Evolutionary conservation across 805 yeast species (phyloP).

Genomic region (Teunomyces pallodes): DNA sequence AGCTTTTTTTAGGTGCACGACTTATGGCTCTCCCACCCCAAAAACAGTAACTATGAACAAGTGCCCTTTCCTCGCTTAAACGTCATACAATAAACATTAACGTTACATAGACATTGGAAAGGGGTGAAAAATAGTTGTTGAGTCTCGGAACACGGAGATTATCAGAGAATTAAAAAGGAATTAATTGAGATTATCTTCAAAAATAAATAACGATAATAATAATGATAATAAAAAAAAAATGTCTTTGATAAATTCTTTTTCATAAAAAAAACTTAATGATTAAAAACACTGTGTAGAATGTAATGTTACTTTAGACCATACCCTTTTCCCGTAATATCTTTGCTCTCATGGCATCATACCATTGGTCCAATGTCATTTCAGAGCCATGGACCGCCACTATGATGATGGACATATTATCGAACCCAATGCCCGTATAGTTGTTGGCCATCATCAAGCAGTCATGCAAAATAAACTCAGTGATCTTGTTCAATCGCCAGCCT

Average conservation of each 20-base stretch:
- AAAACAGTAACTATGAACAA: neutral
- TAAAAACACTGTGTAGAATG: neutral
- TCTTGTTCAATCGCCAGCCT: constrained; percentile 58
- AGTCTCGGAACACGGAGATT: too few relatives aligned
- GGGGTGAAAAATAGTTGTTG: too few relatives aligned
- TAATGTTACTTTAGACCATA: neutral
- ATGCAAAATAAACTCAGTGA: constrained; percentile 58
- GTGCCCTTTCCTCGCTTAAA: neutral
- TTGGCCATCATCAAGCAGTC: constrained; percentile 70
- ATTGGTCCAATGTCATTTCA: constrained; percentile 44
- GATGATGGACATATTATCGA: constrained; percentile 79
- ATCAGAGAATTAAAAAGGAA: too few relatives aligned
- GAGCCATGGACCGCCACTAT: constrained; percentile 58
- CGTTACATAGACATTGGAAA: too few relatives aligned
- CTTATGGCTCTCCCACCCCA: neutral
- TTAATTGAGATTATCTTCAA: neutral
- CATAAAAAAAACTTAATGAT: too few relatives aligned
- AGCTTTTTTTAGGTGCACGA: neutral
- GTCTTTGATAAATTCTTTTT: too few relatives aligned
- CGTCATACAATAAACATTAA: neutral
- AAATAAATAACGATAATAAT: neutral
- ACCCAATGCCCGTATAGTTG: constrained; percentile 74
- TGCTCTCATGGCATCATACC: constrained; percentile 56
- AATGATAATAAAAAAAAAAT: neutral
- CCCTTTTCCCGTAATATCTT: constrained; percentile 18